Evolutionary conservation across 768 basidiomycete genomes (phyloP), one percentile per base, ranked within the genome.

Genomic region (Naganishia onofrii): DNA sequence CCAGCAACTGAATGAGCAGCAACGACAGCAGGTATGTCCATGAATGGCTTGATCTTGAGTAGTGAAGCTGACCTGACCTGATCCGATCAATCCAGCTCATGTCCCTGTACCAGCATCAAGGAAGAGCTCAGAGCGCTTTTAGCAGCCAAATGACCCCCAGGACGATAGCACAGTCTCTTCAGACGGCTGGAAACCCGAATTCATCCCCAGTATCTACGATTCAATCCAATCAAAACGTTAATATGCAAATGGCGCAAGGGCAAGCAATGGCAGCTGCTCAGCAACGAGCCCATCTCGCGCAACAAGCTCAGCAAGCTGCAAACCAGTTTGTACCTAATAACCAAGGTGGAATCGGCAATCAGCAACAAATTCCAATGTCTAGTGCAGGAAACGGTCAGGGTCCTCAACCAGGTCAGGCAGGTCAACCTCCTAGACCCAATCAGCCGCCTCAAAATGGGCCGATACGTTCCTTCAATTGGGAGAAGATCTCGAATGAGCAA

Each of bases 251-350:
- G 42, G 52, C 48, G 13, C 69, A 64, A 29, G 44, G 55, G n/a
- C 60, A 64, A 54, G 57, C 57, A 17, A 53, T 46, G 31, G 46
- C 58, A 21, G 29, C 58, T 5, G 53, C 55, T 19, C 68, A 69
- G 46, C 68, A 69, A 46, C 38, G 68, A 46, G 57, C 68, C 21
- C 68, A 69, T 26, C 44, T 69, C 42, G 51, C 53, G n/a, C 68
- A 69, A 23, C 42, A 38, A 17, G 53, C 53, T 3, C 42, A 48
- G 17, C 67, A 68, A 46, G 56, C 17, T 21, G 53, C 21, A 46
- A 64, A 64, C 26, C 58, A 52, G 36, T 63, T 63, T 29, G 60
- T n/a, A 7, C 19, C 19, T 17, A 46, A 46, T 29, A 69, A 63
- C 28, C 68, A 64, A 42, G 55, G 38, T 56, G 52, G 53, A 17